Conservation (phyloP, 352 stramenopile species). For the Peronospora tabacina region DNA sequence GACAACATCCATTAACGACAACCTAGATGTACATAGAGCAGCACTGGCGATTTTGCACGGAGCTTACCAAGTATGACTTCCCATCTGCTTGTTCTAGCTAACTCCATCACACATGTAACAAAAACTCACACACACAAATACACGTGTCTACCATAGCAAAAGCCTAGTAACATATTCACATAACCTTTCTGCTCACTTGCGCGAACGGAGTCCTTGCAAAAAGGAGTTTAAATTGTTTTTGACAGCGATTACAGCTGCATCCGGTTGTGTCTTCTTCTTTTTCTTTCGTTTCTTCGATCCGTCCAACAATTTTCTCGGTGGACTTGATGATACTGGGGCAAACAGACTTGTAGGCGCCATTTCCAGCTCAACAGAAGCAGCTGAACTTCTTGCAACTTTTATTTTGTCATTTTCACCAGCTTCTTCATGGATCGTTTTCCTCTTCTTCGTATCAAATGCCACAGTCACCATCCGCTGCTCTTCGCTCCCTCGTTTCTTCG, state of each 20-base stretch:
- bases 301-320: conserved; percentile 62
- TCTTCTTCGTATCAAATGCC: conserved; percentile 21
- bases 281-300: conserved; percentile 64
- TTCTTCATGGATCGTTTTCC: conserved; percentile 15
- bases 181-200: conserved; percentile 13
- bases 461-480: background rate
- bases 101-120: conserved; percentile 21
- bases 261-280: conserved; percentile 40
- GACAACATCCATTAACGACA: conserved; percentile 38
- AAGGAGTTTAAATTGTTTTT: conserved; percentile 68
- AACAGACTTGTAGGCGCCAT: conserved; percentile 37
- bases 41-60: conserved; percentile 23
- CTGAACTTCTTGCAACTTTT: background rate
- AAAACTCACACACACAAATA: background rate
- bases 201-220: conserved; percentile 35
- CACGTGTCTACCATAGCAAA: background rate
- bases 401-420: background rate
- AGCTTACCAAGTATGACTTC: conserved; percentile 24
- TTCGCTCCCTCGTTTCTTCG: conserved; percentile 33
- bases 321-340: conserved; percentile 35
- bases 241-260: conserved; percentile 38
- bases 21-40: conserved; percentile 30
- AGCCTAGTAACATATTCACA: conserved; percentile 6
- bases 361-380: conserved; percentile 5
- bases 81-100: conserved; percentile 21